Base-by-base conservation (phyloP, 495 filamentous ascomycete genomes). In the Aspergillus olivimuriae region DNA sequence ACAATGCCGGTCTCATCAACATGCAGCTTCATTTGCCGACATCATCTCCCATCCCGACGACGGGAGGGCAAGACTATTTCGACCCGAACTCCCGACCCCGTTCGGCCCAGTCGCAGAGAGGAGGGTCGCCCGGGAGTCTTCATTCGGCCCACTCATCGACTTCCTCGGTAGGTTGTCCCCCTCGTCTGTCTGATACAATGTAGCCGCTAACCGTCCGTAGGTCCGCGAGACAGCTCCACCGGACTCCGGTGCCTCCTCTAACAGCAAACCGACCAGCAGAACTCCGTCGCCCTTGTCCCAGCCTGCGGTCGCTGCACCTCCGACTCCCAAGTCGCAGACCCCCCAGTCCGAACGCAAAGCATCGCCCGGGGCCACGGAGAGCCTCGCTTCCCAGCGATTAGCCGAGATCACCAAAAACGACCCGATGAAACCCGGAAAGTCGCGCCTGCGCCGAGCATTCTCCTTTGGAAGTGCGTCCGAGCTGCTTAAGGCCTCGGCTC, bases 391-490 rank as follows among this genome's bases (percentile, higher is more conserved):
- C 2, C 79, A 86, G 56, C 86, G 89, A 36, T 73, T 95, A 30
- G 77, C 84, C 8, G 88, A 88, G 8, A 67, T 97, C 26, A 86
- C 79, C 36, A 87, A 91, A 44, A 87, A 82, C 51, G 82, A 82
- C 23, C 63, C 71, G 1, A 80, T 76, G 52, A 83, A 77, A 48
- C 82, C 82, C 44, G 87, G 81, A 42, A 91, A 95, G 67, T 94
- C 94, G 44, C 76, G 91, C 39, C 68, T 99, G 35, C 76, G 92
- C 44, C 79, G 92, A 56, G 92, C 92, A 2, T 96, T 99, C 61
- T 97, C 94, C 0, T 99, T 99, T 64, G 90, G 92, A 15, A 96
- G 94, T 59, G 87, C 91, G 32, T 87, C 90, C 8, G 94, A 99
- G 59, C 76, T 99, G 28, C 75, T 87, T 40, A 86, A 86, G 50